Evolutionary conservation across 371 early-diverging fungal species (phyloP).

Genomic region (Gilbertella persicaria): DNA sequence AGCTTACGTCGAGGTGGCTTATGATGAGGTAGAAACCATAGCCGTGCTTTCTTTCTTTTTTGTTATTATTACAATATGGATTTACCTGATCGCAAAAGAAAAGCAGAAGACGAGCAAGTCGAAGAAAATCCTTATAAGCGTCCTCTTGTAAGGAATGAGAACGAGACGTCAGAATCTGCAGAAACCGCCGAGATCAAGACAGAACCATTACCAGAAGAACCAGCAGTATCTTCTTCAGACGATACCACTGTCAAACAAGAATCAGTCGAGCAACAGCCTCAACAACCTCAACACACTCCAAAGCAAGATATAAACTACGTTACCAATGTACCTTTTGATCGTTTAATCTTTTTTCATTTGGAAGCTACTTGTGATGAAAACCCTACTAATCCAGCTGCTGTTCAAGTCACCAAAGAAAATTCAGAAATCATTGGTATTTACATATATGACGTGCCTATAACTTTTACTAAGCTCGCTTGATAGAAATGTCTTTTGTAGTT

Average conservation of each 20-base stretch:
- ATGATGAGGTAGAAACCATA: neutral
- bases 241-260: neutral
- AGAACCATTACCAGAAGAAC: neutral
- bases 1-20: neutral
- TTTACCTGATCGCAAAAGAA: conserved; percentile 14
- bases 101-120: conserved; percentile 12
- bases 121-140: conserved; percentile 9
- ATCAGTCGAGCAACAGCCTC: neutral
- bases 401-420: conserved; percentile 64
- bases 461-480: no score
- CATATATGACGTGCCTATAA: no score
- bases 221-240: neutral
- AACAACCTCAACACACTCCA: neutral
- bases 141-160: neutral
- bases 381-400: conserved; percentile 57
- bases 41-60: neutral
- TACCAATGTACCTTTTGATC: conserved; percentile 54
- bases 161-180: neutral
- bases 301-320: conserved; percentile 10
- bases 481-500: conserved; percentile 47
- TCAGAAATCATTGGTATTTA: conserved; percentile 53
- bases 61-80: conserved; percentile 1
- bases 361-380: conserved; percentile 79
- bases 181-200: neutral
- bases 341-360: conserved; percentile 67